These are phyloP conservation scores for Globisporangium yorkense DNA, from an alignment of 352 stramenopile genomes.

Conservation along the genomic window DNA sequence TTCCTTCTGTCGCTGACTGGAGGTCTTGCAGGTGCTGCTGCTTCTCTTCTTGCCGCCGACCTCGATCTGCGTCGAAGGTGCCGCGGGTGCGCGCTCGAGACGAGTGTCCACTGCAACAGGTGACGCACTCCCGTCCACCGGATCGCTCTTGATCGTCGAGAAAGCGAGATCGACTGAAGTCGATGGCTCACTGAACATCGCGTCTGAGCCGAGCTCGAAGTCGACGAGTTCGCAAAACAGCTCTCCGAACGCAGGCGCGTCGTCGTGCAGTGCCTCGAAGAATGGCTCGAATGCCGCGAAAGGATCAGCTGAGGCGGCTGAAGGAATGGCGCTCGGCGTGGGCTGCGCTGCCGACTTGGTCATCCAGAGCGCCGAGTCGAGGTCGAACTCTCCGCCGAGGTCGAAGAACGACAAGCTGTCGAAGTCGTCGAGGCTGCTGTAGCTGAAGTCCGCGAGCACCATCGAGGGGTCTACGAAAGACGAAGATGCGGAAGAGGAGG, in stretches of 20 bases:
- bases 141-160: not conserved
- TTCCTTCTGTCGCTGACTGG: constrained; percentile 6
- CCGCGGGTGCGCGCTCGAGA: not conserved
- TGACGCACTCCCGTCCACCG: not conserved
- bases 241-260: not conserved
- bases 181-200: not conserved
- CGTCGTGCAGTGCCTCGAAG: constrained; percentile 1
- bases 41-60: not conserved
- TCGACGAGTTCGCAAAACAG: not conserved
- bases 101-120: not conserved
- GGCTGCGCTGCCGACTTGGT: not conserved
- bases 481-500: not conserved
- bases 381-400: not conserved
- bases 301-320: not conserved
- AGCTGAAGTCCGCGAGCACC: not conserved
- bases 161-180: not conserved
- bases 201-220: not conserved
- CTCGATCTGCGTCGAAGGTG: not conserved
- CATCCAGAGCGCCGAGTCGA: not conserved
- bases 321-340: not conserved
- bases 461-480: not conserved
- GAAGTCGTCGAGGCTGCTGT: not conserved
- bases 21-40: not conserved
- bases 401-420: not conserved
- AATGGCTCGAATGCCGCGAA: not conserved